Percentiles rank a stretch among this genome's conserved stretches.
Conservation (phyloP, 345 rosid species). For the Citrus maxima region DNA sequence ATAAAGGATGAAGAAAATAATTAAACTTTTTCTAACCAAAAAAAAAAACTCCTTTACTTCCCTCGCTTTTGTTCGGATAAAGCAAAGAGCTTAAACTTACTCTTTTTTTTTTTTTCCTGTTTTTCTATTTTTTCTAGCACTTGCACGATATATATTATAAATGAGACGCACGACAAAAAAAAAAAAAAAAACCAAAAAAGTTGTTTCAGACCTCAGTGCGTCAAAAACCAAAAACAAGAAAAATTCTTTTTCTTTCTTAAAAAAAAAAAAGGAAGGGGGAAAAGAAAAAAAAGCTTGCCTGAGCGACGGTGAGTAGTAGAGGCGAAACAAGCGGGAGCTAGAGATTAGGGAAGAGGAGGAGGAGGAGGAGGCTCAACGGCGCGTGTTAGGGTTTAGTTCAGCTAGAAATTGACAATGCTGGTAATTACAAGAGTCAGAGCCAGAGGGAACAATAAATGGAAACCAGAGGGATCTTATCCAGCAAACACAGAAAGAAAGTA, state of each 20-base stretch:
- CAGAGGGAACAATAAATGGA: constrained; percentile 14
- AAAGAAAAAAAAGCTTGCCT: constrained; percentile 19
- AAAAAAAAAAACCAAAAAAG: neutral
- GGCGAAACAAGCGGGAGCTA: neutral
- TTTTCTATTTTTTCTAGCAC: no score
- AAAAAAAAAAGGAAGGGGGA: neutral
- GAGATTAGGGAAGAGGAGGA: neutral
- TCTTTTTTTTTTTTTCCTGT: no score
- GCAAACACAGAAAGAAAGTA: constrained; percentile 25
- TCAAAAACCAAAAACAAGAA: neutral
- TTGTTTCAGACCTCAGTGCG: neutral
- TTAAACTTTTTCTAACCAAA: neutral
- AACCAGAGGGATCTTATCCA: constrained; percentile 18
- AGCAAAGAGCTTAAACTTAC: neutral
- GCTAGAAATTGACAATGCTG: constrained; percentile 25
- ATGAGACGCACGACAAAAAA: neutral
- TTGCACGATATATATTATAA: neutral
- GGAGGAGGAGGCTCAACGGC: constrained; percentile 4
- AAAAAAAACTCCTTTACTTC: neutral
- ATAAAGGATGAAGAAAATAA: neutral
- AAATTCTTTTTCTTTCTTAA: no score
- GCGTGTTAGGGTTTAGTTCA: constrained; percentile 24
- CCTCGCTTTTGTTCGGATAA: neutral
- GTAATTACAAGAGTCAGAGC: constrained; percentile 10
- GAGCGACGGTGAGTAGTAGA: neutral